A percentile compares a stretch with the other conserved stretches of the same genome.
Evolutionary conservation across 2,329 filamentous ascomycete species (phyloP).

Genomic region (Purpureocillium lavendulum): DNA sequence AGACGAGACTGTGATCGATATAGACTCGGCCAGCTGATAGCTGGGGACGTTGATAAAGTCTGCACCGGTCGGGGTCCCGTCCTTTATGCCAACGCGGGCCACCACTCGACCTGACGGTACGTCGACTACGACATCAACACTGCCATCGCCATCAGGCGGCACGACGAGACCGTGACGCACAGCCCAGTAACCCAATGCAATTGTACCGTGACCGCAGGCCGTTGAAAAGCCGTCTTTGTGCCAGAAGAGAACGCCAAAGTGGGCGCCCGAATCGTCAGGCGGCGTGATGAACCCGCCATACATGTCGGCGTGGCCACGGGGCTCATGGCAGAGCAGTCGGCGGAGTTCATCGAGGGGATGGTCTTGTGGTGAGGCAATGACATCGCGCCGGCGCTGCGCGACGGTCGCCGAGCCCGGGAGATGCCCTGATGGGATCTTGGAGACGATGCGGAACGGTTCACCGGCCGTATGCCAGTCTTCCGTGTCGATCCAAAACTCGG

Average conservation of each 20-base stretch:
- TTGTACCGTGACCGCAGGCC: slow-evolving; percentile 17
- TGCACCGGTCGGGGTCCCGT: too few species aligned
- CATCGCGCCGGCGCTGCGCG: too few species aligned
- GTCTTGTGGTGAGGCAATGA: too few species aligned
- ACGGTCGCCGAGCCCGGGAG: neutral
- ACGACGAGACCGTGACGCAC: neutral
- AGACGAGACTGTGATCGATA: too few species aligned
- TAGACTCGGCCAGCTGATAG: too few species aligned
- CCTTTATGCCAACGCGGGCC: too few species aligned
- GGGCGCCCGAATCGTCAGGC: slow-evolving; percentile 11
- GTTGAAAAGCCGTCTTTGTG: slow-evolving; percentile 19
- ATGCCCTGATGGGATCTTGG: slow-evolving; percentile 4
- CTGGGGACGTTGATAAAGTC: too few species aligned
- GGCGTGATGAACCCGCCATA: slow-evolving; percentile 16
- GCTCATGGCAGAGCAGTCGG: slow-evolving; percentile 8
- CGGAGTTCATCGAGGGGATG: neutral
- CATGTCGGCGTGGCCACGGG: slow-evolving; percentile 13
- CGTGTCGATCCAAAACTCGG: slow-evolving; percentile 12
- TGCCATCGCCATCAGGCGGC: too few species aligned
- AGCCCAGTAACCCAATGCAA: slow-evolving; percentile 18
- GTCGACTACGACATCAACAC: too few species aligned
- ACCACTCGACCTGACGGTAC: too few species aligned
- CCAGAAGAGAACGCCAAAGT: slow-evolving; percentile 18
- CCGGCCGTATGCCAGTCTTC: slow-evolving; percentile 19
- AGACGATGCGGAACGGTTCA: slow-evolving; percentile 16